Conservation (phyloP, 2,329 filamentous ascomycete species). For the Fonsecaea pedrosoi region DNA sequence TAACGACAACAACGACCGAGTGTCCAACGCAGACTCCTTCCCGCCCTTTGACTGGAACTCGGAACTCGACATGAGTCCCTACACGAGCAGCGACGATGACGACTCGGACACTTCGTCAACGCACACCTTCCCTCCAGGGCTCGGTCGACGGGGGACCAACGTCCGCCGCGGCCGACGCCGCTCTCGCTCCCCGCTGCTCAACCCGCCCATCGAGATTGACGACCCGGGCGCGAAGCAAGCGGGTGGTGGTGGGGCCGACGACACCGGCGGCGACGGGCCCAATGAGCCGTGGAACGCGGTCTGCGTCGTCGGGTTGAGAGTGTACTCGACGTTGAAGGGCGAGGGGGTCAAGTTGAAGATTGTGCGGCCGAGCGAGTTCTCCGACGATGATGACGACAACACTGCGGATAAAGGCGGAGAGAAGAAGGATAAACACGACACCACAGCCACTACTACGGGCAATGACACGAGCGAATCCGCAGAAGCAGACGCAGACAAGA, state of each 20-base stretch:
- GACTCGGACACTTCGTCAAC: neutral
- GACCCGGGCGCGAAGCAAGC: neutral
- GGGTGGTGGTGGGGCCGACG: constrained; percentile 19
- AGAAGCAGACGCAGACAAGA: neutral
- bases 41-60: constrained; percentile 53
- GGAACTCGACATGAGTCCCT: constrained; percentile 50
- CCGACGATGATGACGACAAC: constrained; percentile 5
- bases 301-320: constrained; percentile 64
- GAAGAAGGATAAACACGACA: neutral
- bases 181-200: constrained; percentile 12
- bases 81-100: constrained; percentile 35
- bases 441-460: neutral
- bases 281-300: constrained; percentile 65
- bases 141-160: constrained; percentile 4
- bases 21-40: constrained; percentile 46
- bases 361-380: constrained; percentile 14
- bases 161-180: constrained; percentile 20
- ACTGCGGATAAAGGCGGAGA: too few species aligned
- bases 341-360: constrained; percentile 29
- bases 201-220: constrained; percentile 15
- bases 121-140: neutral
- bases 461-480: neutral
- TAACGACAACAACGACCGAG: constrained; percentile 30
- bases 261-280: constrained; percentile 33
- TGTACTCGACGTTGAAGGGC: constrained; percentile 53